These are phyloP conservation scores for Miamiensis avidus DNA, from an alignment of 169 alveolate species.

Conservation along the genomic window DNA sequence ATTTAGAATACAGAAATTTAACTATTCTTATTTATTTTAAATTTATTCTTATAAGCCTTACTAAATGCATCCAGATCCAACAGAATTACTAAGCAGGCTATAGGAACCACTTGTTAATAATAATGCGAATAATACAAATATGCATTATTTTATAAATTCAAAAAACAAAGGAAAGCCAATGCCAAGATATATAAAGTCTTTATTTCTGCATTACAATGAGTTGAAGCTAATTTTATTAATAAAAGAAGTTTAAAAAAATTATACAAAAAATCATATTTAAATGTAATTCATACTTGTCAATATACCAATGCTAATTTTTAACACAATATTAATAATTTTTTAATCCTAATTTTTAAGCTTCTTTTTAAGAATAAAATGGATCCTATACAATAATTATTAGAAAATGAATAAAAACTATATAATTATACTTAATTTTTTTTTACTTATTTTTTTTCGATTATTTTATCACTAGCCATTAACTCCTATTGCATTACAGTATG, in stretches of 20 bases:
- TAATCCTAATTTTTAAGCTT: not conserved
- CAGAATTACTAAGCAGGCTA: not conserved
- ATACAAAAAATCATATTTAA: too few species aligned
- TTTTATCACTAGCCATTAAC: not conserved
- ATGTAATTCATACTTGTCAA: not conserved
- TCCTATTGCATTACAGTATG: too few species aligned
- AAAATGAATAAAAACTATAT: too few species aligned
- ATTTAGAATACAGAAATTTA: not conserved
- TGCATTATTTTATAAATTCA: not conserved
- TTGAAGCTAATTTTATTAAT: not conserved
- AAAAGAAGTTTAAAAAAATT: too few species aligned
- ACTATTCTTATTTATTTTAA: too few species aligned
- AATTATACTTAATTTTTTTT: too few species aligned
- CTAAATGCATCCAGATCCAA: not conserved
- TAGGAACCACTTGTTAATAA: not conserved
- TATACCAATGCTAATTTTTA: not conserved
- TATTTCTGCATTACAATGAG: too few species aligned
- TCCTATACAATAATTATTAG: not conserved
- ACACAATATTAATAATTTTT: not conserved
- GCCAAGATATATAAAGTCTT: not conserved
- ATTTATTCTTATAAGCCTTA: not conserved
- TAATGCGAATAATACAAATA: not conserved
- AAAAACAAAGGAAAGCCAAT: not conserved
- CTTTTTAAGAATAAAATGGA: not conserved
- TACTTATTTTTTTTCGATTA: not conserved